Evolutionary conservation across 805 yeast species (phyloP), one percentile per base, ranked within the genome.

Genomic region (Deakozyma indianensis): DNA sequence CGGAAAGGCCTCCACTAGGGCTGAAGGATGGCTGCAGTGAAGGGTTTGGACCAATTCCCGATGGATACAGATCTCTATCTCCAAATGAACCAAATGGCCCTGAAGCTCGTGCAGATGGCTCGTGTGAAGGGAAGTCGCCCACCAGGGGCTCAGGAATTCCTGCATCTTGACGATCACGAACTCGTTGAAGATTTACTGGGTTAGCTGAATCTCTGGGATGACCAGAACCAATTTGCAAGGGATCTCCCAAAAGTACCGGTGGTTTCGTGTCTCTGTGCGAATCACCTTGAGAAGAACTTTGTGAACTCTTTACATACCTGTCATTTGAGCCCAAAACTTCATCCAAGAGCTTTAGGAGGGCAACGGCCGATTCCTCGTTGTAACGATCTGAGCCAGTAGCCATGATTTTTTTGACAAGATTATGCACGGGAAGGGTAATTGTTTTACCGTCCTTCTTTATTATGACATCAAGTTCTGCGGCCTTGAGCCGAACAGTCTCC

Each of bases 41-140:
- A 14, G 68, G 68, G 41, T 56, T 46, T 3, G 52, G 51, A 2
- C 62, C 62, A 14, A 62, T 41, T 2, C 62, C 65, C 2, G 65
- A 62, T 15, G 66, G 66, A 38, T 58, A 47, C 40, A 60, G 44
- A 45, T 62, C 66, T 24, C 53, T 55, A 16, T 58, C 56, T 18
- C 67, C 66, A 35, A 60, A 53, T 3, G 58, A 50, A 16, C 48
- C 50, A 22, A 53, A 50, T 16, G 53, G 47, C 25, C 48, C 25
- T 25, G 52, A 48, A 11, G 29, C 28, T n/a, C n/a, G n/a, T n/a
- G n/a, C n/a, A 7, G 28, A 25, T 14, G 28, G 28, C 28, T 7
- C 28, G 28, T 14, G 28, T 14, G 28, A 7, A 7, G 28, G 28
- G 14, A 25, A 25, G 28, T 25, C 28, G 14, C 14, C 7, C 14